Base-by-base conservation (phyloP, 148 eudicot genomes). In the Vaccinium corymbosum region DNA sequence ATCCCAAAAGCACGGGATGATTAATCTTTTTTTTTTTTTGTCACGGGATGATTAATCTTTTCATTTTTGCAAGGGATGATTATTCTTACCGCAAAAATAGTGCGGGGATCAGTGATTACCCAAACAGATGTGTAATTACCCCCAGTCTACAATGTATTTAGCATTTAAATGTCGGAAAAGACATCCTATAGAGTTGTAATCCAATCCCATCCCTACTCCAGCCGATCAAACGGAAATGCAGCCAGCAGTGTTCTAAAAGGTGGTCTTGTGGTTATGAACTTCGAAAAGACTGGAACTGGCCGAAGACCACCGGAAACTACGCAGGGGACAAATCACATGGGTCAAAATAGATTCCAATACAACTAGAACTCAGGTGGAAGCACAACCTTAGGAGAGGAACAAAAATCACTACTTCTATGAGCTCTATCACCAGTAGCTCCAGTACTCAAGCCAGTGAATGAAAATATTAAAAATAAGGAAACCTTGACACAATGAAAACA, bases 311-410 rank as follows among this genome's bases (percentile, higher is more conserved):
- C 16, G 48, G n/a, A 38, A 22, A 52, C 27, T 14, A 59, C 53
- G 6, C 50, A 22, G 57, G 32, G 79, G 35, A 59, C 16, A 59
- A 52, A 38, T 35, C 29, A 46, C 55, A 61, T 12, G 72, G 53
- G 35, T 38, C 52, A 62, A 48, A 51, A 66, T 46, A 52, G 80
- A 80, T 22, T 22, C 12, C 17, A 61, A 62, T 74, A 46, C 51
- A 12, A 53, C 61, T 15, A 53, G 80, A 78, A 78, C 80, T 62
- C 48, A 53, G 46, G n/a, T 7, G n/a, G 35, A 78, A 53, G 80
- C 59, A 77, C 35, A 61, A 38, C 7, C 75, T 25, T 29, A 11
- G n/a, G 51, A 25, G 55, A 80, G 82, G 29, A 42, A 66, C 35
- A 57, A 9, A 9, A 79, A 50, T 6, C 19, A 61, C 13, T 50